Percentiles rank a stretch among this genome's conserved stretches.
phyloP scores from a whole-genome alignment of 192 early-diverging fungal species.

The Podila minutissima region DNA sequence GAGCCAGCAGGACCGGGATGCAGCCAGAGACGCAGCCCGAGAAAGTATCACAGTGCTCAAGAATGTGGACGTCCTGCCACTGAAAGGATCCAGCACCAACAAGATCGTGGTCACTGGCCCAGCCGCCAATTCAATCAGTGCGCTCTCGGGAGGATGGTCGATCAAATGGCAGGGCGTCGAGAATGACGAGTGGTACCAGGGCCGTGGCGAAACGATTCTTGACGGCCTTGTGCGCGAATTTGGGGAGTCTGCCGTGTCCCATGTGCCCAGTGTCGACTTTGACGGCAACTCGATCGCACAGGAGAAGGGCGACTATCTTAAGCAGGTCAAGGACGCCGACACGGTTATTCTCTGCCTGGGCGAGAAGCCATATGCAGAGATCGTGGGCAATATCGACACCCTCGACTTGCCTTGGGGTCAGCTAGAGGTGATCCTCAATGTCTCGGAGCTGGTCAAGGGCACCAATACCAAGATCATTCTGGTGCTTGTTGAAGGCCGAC shows the following conservation, averaged over 20 bases:
- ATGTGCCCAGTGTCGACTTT: slow-evolving; percentile 56
- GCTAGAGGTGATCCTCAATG: slow-evolving; percentile 53
- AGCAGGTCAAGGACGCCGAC: slow-evolving; percentile 53
- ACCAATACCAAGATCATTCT: slow-evolving; percentile 52
- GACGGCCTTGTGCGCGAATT: slow-evolving; percentile 47
- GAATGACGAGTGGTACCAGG: slow-evolving; percentile 56
- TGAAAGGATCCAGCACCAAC: slow-evolving; percentile 12
- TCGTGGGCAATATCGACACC: slow-evolving; percentile 62
- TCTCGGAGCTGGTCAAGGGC: slow-evolving; percentile 23
- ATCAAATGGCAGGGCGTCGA: slow-evolving; percentile 69
- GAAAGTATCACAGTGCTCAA: slow-evolving; percentile 70
- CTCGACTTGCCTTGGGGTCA: slow-evolving; percentile 58
- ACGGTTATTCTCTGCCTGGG: slow-evolving; percentile 64
- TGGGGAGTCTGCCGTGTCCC: slow-evolving; percentile 17
- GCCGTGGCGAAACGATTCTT: slow-evolving; percentile 45
- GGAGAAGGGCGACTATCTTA: slow-evolving; percentile 13
- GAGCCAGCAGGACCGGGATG: slow-evolving; percentile 57
- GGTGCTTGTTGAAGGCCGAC: slow-evolving; percentile 65
- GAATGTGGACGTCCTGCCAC: slow-evolving; percentile 62
- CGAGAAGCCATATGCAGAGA: slow-evolving; percentile 69
- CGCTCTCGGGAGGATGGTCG: slow-evolving; percentile 69
- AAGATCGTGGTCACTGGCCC: slow-evolving; percentile 67
- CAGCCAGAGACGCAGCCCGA: slow-evolving; percentile 59
- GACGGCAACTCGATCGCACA: slow-evolving; percentile 44
- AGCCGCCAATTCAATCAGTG: slow-evolving; percentile 62